phyloP scores from a whole-genome alignment of 495 filamentous ascomycete genomes.

The Penicillium longicatenatum region DNA sequence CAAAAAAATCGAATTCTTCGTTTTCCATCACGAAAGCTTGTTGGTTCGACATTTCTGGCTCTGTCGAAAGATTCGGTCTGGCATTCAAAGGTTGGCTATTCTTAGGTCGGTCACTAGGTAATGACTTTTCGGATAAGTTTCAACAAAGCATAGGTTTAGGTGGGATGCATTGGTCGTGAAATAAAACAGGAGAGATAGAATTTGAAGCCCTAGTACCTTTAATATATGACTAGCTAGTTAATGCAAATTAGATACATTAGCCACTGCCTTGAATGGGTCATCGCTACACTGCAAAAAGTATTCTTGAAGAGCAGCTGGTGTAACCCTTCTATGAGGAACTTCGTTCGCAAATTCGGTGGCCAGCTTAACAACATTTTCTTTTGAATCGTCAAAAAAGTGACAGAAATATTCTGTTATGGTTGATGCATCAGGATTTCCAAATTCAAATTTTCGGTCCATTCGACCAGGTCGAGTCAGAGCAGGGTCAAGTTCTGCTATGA shows the following conservation, averaged over 20 bases:
- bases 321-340: neutral
- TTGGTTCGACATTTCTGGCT: too few species aligned
- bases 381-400: constrained; percentile 2
- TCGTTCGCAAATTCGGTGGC: constrained; percentile 1
- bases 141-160: too few species aligned
- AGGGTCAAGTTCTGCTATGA: constrained; percentile 1
- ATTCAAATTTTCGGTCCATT: constrained; percentile 7
- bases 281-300: constrained; percentile 2
- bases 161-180: too few species aligned
- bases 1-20: too few species aligned
- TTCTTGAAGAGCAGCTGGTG: constrained; percentile 1
- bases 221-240: neutral
- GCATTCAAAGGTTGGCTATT: too few species aligned
- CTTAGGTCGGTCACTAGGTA: too few species aligned
- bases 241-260: neutral
- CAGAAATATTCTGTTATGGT: constrained; percentile 1
- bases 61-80: too few species aligned
- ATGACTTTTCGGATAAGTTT: too few species aligned
- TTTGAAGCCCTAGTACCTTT: too few species aligned
- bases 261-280: neutral
- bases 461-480: constrained; percentile 10
- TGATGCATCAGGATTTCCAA: constrained; percentile 1
- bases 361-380: neutral
- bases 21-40: too few species aligned
- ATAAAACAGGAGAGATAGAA: too few species aligned